phyloP scores from a whole-genome alignment of 2,329 filamentous ascomycete genomes.

The Colletotrichum cuscutae region DNA sequence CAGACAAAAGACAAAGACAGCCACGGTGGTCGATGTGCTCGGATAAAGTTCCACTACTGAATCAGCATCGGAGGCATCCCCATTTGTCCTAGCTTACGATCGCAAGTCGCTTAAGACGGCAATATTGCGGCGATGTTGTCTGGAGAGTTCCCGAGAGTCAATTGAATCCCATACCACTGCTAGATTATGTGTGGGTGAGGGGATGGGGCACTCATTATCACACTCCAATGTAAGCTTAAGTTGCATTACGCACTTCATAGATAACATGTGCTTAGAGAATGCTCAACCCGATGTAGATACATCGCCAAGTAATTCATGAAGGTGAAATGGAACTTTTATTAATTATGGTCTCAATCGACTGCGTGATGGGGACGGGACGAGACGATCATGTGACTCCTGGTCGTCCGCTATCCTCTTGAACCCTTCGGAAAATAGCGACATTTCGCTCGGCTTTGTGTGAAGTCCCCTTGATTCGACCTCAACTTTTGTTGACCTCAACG shows the following conservation, averaged over 20 bases:
- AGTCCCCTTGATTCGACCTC: constrained; percentile 2
- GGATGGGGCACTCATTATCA: neutral
- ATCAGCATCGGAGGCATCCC: neutral
- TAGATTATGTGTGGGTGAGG: no score
- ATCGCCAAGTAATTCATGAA: neutral
- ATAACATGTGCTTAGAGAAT: neutral
- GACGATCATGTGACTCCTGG: constrained; percentile 10
- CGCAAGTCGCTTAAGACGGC: constrained; percentile 9
- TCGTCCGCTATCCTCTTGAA: constrained; percentile 2
- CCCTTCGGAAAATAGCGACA: constrained; percentile 6
- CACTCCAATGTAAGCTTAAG: neutral
- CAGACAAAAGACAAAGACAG: neutral
- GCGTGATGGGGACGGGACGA: neutral
- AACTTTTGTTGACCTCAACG: neutral
- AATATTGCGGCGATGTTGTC: neutral
- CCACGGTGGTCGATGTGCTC: neutral
- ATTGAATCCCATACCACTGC: neutral
- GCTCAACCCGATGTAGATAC: neutral
- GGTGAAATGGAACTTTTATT: neutral
- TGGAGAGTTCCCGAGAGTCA: neutral
- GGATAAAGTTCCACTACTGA: constrained; percentile 1
- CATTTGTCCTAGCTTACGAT: neutral
- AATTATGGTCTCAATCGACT: neutral
- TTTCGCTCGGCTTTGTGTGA: neutral
- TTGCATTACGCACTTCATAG: neutral